Conservation (phyloP, 306 rosid species). For the Prunus mume region DNA sequence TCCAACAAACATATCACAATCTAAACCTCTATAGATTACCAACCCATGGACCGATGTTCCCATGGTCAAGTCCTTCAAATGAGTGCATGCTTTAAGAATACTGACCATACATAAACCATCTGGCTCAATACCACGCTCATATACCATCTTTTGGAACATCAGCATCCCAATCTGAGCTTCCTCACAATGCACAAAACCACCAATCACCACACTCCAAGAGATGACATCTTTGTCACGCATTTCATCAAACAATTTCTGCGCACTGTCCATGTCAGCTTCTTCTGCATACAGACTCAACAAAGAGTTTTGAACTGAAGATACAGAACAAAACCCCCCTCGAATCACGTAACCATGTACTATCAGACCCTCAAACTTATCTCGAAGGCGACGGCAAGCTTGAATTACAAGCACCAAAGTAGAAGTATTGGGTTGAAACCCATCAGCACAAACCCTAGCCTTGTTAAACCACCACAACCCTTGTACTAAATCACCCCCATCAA, state of each 20-base stretch:
- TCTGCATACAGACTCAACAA: slow-evolving; percentile 33
- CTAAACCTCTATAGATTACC: slow-evolving; percentile 43
- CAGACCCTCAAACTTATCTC: slow-evolving; percentile 18
- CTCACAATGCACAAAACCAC: slow-evolving; percentile 34
- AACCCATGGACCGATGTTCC: slow-evolving; percentile 40
- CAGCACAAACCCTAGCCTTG: slow-evolving; percentile 18
- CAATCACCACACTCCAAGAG: slow-evolving; percentile 48
- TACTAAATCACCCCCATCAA: slow-evolving; percentile 23
- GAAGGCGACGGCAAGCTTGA: slow-evolving; percentile 36
- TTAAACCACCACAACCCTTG: slow-evolving; percentile 41
- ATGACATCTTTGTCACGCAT: slow-evolving; percentile 39
- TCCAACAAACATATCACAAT: slow-evolving; percentile 35
- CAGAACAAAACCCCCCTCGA: slow-evolving; percentile 21
- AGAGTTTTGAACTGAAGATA: slow-evolving; percentile 36
- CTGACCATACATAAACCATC: slow-evolving; percentile 42
- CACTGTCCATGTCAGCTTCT: slow-evolving; percentile 24
- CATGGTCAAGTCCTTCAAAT: slow-evolving; percentile 19
- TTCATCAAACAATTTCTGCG: slow-evolving; percentile 43
- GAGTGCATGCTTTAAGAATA: slow-evolving; percentile 45
- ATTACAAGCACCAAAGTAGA: slow-evolving; percentile 46
- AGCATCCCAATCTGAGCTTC: slow-evolving; percentile 31
- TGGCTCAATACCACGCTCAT: slow-evolving; percentile 27
- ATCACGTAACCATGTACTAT: slow-evolving; percentile 33
- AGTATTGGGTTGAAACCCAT: slow-evolving; percentile 38
- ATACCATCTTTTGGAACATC: slow-evolving; percentile 34